Percentiles rank a stretch among this genome's conserved stretches.
Conservation (phyloP, 1,139 yeast species). For the Sugiyamaella grinbergsii region DNA sequence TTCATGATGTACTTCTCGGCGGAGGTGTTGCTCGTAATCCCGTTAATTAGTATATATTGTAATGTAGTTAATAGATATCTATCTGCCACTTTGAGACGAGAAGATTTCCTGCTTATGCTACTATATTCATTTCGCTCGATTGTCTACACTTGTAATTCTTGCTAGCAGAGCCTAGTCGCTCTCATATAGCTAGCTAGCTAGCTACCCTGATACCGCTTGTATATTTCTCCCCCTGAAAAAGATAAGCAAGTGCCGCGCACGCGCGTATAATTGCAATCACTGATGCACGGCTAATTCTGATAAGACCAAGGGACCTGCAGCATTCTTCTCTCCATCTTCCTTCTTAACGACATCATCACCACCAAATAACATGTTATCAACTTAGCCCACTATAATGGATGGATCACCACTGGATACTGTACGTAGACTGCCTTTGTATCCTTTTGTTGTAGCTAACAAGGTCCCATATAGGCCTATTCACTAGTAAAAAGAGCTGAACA, state of each 20-base stretch:
- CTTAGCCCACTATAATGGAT: slow-evolving; percentile 23
- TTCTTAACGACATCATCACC: background rate
- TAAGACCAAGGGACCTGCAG: no score
- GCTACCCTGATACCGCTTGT: no score
- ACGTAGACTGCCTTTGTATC: background rate
- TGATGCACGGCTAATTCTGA: background rate
- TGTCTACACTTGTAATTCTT: no score
- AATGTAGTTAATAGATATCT: no score
- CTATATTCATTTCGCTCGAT: background rate
- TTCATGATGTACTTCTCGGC: slow-evolving; percentile 23
- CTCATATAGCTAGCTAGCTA: no score
- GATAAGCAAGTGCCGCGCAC: slow-evolving; percentile 1
- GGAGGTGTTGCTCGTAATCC: slow-evolving; percentile 14
- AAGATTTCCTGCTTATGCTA: no score
- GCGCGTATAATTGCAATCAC: no score
- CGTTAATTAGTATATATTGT: slow-evolving; percentile 6
- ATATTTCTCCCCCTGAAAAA: slow-evolving; percentile 7
- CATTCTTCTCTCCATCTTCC: no score
- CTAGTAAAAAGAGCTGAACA: slow-evolving; percentile 40
- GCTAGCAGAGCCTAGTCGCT: no score
- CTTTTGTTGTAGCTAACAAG: slow-evolving; percentile 9
- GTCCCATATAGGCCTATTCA: slow-evolving; percentile 35
- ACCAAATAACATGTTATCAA: background rate
- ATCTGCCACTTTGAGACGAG: no score
- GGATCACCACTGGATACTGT: slow-evolving; percentile 30